phyloP scores from a whole-genome alignment of 306 rosid genomes.

The Pyrus betulifolia region DNA sequence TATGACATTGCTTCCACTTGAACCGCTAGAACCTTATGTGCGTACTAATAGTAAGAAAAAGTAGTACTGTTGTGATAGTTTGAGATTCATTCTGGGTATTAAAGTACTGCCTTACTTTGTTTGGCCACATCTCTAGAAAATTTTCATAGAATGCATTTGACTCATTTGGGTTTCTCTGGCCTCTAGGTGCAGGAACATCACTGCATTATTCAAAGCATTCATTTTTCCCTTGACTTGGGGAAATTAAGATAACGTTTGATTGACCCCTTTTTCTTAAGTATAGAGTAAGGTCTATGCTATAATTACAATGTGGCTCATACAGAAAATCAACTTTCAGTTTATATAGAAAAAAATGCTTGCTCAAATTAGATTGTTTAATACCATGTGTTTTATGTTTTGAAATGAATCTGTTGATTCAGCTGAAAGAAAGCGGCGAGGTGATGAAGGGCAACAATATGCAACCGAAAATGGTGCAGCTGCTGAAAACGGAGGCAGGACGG shows the following conservation, averaged over 20 bases:
- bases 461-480: constrained; percentile 56
- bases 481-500: constrained; percentile 71
- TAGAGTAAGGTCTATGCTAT: neutral
- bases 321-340: neutral
- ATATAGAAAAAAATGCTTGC: neutral
- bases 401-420: constrained; percentile 40
- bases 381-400: neutral
- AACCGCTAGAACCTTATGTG: neutral
- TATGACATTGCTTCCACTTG: neutral
- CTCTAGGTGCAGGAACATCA: neutral
- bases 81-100: neutral
- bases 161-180: neutral
- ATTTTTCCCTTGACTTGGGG: neutral
- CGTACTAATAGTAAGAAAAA: neutral
- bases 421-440: constrained; percentile 69
- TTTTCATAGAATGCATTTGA: neutral
- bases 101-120: neutral
- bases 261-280: neutral
- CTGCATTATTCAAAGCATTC: neutral
- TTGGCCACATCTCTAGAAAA: neutral
- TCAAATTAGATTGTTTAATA: neutral
- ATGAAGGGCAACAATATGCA: constrained; percentile 51
- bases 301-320: neutral
- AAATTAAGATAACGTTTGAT: neutral
- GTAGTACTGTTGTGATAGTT: neutral